Base-by-base conservation (phyloP, 495 filamentous ascomycete species). In the Massariosphaeria phaeospora region DNA sequence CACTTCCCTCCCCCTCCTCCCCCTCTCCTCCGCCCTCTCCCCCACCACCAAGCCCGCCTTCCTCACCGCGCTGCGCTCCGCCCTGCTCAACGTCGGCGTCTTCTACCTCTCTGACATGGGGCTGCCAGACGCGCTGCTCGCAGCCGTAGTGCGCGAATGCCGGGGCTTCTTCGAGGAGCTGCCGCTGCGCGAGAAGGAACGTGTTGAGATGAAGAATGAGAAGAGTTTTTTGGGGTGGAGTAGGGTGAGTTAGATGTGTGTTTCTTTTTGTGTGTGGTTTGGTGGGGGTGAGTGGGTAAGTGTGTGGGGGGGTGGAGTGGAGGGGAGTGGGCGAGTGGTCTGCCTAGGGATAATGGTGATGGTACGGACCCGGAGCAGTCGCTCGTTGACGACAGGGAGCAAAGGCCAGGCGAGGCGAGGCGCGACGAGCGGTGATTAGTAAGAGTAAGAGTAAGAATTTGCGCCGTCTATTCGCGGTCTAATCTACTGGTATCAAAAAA, bases 51-150 rank as follows among this genome's bases (percentile, higher is more conserved):
- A 95, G 69, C 75, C 84, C 0, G 64, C 57, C 7, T 96, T 96
- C 67, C 74, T 97, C 0, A 70, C 77, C 0, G 69, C 83, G 10
- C 77, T 97, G 12, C 84, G 85, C 17, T 75, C 86, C 62, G 89
- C 90, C 0, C 74, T 97, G 25, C 78, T 97, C 64, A 86, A 91
- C 69, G 88, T 96, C 27, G 93, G 93, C 3, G 96, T 98, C 66
- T 74, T 96, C 49, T 98, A 98, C 63, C 79, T 98, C 45, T 82
- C 81, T 57, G 90, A 96, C 64, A 83, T 87, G 1, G 88, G 88
- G 3, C 81, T 96, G 36, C 72, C 85, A 12, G 73, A 83, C 10
- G 67, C 78, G 25, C 68, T 93, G 26, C 82, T 85, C 63, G 62
- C 79, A 24, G 68, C 77, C n/a, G 85, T 96, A 13, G 82, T 86